Evolutionary conservation across 208 protist genomes (phyloP).

Genomic region (Acanthamoeba royreba): DNA sequence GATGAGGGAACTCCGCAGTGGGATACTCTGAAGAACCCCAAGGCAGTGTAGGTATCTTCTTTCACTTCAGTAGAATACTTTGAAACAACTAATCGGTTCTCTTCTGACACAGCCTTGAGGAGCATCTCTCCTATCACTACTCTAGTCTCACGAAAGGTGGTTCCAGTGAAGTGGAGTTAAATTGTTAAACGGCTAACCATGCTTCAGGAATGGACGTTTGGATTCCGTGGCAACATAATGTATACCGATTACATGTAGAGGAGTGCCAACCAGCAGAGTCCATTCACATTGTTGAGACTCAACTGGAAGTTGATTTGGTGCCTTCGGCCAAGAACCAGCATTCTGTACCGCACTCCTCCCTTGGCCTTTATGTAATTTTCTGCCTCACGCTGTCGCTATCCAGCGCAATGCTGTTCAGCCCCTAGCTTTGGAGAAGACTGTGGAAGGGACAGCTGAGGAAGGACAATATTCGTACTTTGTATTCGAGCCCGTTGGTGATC

Average conservation of each 20-base stretch:
- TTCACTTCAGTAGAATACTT: too few relatives aligned
- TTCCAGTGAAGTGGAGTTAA: background rate
- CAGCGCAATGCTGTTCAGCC: background rate
- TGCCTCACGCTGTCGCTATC: too few relatives aligned
- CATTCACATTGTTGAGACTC: background rate
- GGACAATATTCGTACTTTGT: background rate
- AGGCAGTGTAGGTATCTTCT: background rate
- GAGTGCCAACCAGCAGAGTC: background rate
- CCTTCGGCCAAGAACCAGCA: too few relatives aligned
- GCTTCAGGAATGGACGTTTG: background rate
- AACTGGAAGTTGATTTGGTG: background rate
- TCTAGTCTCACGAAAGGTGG: background rate
- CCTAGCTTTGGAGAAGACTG: background rate
- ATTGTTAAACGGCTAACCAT: too few relatives aligned
- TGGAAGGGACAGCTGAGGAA: background rate
- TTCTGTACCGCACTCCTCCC: background rate
- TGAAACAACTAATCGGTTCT: background rate
- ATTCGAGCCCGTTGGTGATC: background rate
- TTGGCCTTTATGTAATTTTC: background rate
- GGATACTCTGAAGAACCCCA: background rate
- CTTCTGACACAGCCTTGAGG: background rate
- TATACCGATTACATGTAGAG: background rate
- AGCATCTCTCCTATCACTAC: background rate
- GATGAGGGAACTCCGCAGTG: too few relatives aligned
- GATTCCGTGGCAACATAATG: background rate